These are phyloP conservation scores for Trichoderma polysporum DNA, from an alignment of 2,329 filamentous ascomycete species.

Conservation along the genomic window DNA sequence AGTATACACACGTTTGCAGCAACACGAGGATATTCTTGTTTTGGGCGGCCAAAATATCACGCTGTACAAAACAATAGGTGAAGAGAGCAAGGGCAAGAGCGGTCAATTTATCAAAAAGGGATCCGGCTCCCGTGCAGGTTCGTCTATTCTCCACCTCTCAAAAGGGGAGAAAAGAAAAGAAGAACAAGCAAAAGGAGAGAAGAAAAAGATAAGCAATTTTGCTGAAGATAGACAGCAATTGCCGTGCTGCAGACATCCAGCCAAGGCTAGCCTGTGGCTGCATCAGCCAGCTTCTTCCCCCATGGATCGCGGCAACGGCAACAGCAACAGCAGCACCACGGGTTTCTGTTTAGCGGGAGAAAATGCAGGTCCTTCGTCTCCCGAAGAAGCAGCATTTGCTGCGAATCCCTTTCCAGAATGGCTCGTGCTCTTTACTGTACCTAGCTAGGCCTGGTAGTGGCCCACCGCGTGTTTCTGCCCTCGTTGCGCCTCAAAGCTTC, in stretches of 20 bases:
- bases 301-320: not conserved
- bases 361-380: not conserved
- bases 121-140: too few species aligned
- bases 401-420: not conserved
- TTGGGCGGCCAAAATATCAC: not conserved
- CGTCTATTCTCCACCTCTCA: not conserved
- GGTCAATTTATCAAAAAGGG: not conserved
- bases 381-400: not conserved
- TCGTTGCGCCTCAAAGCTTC: slow-evolving; percentile 2
- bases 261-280: slow-evolving; percentile 1
- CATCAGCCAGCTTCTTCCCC: not conserved
- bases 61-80: not conserved
- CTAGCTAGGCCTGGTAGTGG: too few species aligned
- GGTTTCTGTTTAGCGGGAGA: not conserved
- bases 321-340: not conserved
- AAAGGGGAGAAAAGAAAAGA: not conserved
- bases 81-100: not conserved
- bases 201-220: not conserved
- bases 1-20: not conserved
- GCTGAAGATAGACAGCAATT: not conserved
- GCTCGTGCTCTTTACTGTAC: not conserved
- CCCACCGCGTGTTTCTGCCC: not conserved
- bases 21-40: not conserved
- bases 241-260: not conserved
- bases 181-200: not conserved